Percentiles rank a stretch among this genome's conserved stretches.
Evolutionary conservation across 257 asterid genomes (phyloP).

Genomic region (Osmanthus fragrans): DNA sequence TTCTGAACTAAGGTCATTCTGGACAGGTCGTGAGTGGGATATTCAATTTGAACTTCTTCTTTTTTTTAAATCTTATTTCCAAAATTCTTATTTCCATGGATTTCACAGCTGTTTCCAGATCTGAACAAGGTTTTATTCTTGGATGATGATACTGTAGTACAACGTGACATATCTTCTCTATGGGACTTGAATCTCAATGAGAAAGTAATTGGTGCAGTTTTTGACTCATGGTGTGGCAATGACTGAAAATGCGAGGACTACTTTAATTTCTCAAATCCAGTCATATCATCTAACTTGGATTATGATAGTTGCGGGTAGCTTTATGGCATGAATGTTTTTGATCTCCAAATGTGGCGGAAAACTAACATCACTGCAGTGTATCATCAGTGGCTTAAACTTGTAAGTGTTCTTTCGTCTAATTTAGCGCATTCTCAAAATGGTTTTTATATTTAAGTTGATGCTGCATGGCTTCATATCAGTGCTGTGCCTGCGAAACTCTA

Average conservation of each 20-base stretch:
- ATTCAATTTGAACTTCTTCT: too few relatives aligned
- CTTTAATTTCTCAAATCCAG: slow-evolving; percentile 65
- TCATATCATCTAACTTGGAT: slow-evolving; percentile 54
- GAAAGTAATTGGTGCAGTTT: slow-evolving; percentile 86
- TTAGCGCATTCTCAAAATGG: not conserved
- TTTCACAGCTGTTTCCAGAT: too few relatives aligned
- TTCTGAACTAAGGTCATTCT: too few relatives aligned
- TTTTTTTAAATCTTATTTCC: too few relatives aligned
- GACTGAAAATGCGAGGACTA: slow-evolving; percentile 62
- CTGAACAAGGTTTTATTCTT: too few relatives aligned
- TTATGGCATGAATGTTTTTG: slow-evolving; percentile 72
- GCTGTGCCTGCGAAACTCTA: not conserved
- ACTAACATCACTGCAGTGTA: slow-evolving; percentile 64
- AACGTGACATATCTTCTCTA: slow-evolving; percentile 69
- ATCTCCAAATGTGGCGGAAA: slow-evolving; percentile 77
- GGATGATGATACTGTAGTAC: slow-evolving; percentile 80
- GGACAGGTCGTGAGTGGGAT: too few relatives aligned
- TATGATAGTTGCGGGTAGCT: slow-evolving; percentile 67
- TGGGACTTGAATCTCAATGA: slow-evolving; percentile 83
- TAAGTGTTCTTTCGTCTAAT: slow-evolving; percentile 39
- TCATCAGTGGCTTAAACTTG: slow-evolving; percentile 87
- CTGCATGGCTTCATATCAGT: not conserved
- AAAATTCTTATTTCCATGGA: too few relatives aligned
- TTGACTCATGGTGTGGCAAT: slow-evolving; percentile 61
- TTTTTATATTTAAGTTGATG: not conserved